Percentiles rank a stretch among this genome's conserved stretches.
Conservation (phyloP, 73 alveolate genomes). For the Paramecium sexaurelia region DNA sequence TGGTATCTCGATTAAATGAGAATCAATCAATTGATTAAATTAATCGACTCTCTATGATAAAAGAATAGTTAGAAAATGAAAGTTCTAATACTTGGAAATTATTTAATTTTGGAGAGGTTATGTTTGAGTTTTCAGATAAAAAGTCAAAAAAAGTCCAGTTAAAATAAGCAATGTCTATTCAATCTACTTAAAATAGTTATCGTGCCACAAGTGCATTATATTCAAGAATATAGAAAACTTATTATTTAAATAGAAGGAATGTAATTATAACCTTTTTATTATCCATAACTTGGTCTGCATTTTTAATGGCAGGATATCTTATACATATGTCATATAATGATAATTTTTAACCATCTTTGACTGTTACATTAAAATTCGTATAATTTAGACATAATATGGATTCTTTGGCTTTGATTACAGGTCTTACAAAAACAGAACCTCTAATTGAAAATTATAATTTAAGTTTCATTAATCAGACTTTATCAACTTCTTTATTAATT, state of each 20-base stretch:
- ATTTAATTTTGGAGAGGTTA: background rate
- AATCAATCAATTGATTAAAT: slow-evolving; percentile 22
- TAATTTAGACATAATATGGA: slow-evolving; percentile 35
- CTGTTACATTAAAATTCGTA: slow-evolving; percentile 10
- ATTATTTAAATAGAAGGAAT: background rate
- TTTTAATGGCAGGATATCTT: slow-evolving; percentile 41
- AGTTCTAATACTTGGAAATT: slow-evolving; percentile 17
- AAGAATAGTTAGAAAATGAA: background rate
- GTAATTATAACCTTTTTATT: background rate
- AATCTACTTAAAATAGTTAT: slow-evolving; percentile 19
- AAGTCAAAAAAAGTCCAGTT: background rate
- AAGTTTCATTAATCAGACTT: background rate
- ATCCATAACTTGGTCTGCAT: background rate
- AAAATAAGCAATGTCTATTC: background rate
- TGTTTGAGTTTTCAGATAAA: background rate
- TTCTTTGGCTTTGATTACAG: background rate
- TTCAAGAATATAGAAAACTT: background rate
- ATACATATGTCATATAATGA: slow-evolving; percentile 35
- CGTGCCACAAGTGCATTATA: background rate
- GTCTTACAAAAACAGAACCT: background rate
- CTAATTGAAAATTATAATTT: background rate
- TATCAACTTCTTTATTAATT: background rate
- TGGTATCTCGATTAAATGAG: slow-evolving; percentile 18
- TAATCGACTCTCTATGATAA: background rate
- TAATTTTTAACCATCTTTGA: slow-evolving; percentile 8